These are phyloP conservation scores for Quercus berberidifolia DNA, from an alignment of 306 rosid species.

Conservation along the genomic window DNA sequence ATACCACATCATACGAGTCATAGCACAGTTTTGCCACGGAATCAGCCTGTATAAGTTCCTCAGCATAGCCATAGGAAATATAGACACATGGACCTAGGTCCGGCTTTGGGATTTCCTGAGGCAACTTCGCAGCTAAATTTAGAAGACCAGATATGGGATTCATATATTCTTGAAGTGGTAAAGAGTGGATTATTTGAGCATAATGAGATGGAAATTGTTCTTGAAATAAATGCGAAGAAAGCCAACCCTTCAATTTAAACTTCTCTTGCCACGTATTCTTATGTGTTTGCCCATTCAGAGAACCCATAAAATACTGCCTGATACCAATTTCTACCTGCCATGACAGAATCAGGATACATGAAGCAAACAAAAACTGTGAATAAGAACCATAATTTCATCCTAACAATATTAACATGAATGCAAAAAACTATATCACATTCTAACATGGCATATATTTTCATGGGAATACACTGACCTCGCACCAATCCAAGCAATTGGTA, in stretches of 20 bases:
- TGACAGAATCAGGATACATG: constrained; percentile 3
- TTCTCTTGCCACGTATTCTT: constrained; percentile 62
- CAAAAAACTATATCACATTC: background rate
- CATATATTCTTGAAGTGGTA: constrained; percentile 93
- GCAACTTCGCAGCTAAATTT: constrained; percentile 77
- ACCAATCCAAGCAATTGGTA: constrained; percentile 78
- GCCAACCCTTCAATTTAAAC: constrained; percentile 81
- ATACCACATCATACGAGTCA: constrained; percentile 75
- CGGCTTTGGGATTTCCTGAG: constrained; percentile 57
- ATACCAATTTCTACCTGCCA: constrained; percentile 93
- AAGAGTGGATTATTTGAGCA: constrained; percentile 62
- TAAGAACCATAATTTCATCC: background rate
- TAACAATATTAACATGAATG: background rate
- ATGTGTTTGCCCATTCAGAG: constrained; percentile 56
- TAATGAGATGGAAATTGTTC: constrained; percentile 91
- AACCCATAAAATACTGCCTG: constrained; percentile 76
- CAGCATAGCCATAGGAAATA: constrained; percentile 69
- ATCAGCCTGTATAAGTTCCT: constrained; percentile 50
- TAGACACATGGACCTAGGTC: constrained; percentile 82
- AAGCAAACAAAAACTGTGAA: background rate
- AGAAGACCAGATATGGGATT: constrained; percentile 84
- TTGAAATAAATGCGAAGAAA: constrained; percentile 82
- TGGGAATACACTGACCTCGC: constrained; percentile 68
- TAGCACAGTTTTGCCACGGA: constrained; percentile 68
- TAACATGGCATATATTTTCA: constrained; percentile 4